Evolutionary conservation across 139 green algal genomes (phyloP), one percentile per base, ranked within the genome.

Genomic region (Chlamydomonas incerta): DNA sequence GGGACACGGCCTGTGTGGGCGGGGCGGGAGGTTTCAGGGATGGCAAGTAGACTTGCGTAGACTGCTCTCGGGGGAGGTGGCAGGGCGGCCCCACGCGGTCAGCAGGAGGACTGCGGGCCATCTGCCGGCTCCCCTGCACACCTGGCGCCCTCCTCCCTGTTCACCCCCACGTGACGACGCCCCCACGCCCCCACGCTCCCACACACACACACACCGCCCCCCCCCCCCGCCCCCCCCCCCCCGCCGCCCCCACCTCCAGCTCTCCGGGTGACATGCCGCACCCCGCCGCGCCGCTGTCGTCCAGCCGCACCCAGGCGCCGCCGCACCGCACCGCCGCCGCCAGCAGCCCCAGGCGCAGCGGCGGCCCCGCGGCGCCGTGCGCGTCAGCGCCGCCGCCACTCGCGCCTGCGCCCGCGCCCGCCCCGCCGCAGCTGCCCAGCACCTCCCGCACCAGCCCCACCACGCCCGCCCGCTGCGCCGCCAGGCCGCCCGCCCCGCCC

Each of bases 261-360:
- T 71, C 74, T 69, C 14, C 72, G 35, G 46, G 75, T 41, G 47
- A 94, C 67, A 87, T 81, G 74, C 3, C 87, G 87, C 5, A 82
- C 83, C 60, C 74, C 74, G 67, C 80, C 24, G 52, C 84, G 28
- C 74, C 74, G n/a, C 89, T 85, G 4, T 57, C 81, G 69, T 81
- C 90, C 24, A 94, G 72, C 23, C 63, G 34, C 68, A 93, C 79
- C 91, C 91, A 94, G 1, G 87, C 80, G 60, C 87, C 68, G 11
- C 83, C 63, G 70, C 87, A 91, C 31, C 74, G 76, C 76, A 94
- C 79, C 4, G 80, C 85, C 1, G 68, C 86, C 24, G 74, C 60
- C 15, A 82, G 79, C 29, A 88, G 65, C 20, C 46, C 79, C 62
- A 55, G 41, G 41, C 41, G 41, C 41, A 50, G 41, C 41, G 62